Percentiles rank a stretch among this genome's conserved stretches.
These are phyloP conservation scores for Panaeolus papilionaceus DNA, from an alignment of 768 basidiomycete genomes.

Conservation along the genomic window DNA sequence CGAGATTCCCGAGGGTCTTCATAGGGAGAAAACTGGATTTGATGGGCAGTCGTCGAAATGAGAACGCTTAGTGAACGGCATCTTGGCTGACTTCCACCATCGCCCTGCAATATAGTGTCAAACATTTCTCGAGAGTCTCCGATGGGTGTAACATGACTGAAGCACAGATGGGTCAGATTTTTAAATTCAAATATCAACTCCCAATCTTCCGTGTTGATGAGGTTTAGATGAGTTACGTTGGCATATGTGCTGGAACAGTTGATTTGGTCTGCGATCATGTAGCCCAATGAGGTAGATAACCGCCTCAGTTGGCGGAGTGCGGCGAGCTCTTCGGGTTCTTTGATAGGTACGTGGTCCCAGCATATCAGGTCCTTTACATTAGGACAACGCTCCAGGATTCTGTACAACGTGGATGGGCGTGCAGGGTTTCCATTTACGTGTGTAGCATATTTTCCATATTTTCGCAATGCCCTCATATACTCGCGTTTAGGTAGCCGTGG, in stretches of 20 bases:
- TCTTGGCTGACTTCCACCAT: not conserved
- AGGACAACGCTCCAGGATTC: not conserved
- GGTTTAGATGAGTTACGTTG: not conserved
- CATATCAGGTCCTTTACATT: not conserved
- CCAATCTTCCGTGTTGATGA: not conserved
- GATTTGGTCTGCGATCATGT: not conserved
- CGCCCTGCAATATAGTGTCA: not conserved
- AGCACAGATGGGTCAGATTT: not conserved
- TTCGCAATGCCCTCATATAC: not conserved
- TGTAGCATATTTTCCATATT: not conserved
- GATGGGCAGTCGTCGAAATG: not conserved
- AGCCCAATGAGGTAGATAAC: not conserved
- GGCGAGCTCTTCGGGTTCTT: not conserved
- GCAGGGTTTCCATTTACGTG: not conserved
- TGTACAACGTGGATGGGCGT: not conserved
- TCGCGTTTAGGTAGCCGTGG: not conserved
- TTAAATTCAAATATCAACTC: not conserved
- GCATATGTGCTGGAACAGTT: not conserved
- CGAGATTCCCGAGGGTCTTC: not conserved
- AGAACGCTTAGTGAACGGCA: not conserved
- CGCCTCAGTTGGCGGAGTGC: not conserved
- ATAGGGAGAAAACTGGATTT: not conserved
- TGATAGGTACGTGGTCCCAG: not conserved
- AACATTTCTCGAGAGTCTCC: not conserved
- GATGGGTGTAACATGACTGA: not conserved